phyloP scores from a whole-genome alignment of 495 filamentous ascomycete genomes.

The Aspergillus baeticus region DNA sequence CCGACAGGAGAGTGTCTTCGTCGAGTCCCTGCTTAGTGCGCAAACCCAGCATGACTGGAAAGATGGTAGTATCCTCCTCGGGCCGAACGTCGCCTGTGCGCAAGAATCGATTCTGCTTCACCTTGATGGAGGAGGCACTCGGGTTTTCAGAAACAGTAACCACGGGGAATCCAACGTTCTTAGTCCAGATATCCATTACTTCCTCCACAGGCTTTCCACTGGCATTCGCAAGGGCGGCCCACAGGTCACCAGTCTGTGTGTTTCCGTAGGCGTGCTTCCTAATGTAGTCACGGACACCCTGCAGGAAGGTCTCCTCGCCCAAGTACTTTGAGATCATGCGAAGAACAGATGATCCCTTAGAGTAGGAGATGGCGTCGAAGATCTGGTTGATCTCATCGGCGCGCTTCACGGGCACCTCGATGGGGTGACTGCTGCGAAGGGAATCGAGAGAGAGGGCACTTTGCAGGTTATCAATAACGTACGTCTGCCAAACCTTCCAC shows the following conservation, averaged over 20 bases:
- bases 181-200: slow-evolving; percentile 70
- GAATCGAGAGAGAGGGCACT: slow-evolving; percentile 86
- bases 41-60: slow-evolving; percentile 60
- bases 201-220: slow-evolving; percentile 86
- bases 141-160: slow-evolving; percentile 58
- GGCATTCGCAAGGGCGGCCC: slow-evolving; percentile 83
- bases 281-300: slow-evolving; percentile 88
- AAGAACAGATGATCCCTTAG: slow-evolving; percentile 92
- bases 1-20: slow-evolving; percentile 60
- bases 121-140: slow-evolving; percentile 41
- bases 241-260: slow-evolving; percentile 80
- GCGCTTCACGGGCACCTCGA: slow-evolving; percentile 93
- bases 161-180: slow-evolving; percentile 66
- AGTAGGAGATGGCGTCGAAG: slow-evolving; percentile 97
- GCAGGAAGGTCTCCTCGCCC: slow-evolving; percentile 89
- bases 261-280: slow-evolving; percentile 88
- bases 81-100: slow-evolving; percentile 64
- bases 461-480: slow-evolving; percentile 89
- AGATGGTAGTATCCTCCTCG: slow-evolving; percentile 72
- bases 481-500: slow-evolving; percentile 98
- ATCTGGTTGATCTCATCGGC: slow-evolving; percentile 98
- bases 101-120: slow-evolving; percentile 69
- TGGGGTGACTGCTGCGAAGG: slow-evolving; percentile 90
- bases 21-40: slow-evolving; percentile 58
- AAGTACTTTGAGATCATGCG: slow-evolving; percentile 97